phyloP scores from a whole-genome alignment of 2,329 filamentous ascomycete genomes.

The Colletotrichum abscissum region DNA sequence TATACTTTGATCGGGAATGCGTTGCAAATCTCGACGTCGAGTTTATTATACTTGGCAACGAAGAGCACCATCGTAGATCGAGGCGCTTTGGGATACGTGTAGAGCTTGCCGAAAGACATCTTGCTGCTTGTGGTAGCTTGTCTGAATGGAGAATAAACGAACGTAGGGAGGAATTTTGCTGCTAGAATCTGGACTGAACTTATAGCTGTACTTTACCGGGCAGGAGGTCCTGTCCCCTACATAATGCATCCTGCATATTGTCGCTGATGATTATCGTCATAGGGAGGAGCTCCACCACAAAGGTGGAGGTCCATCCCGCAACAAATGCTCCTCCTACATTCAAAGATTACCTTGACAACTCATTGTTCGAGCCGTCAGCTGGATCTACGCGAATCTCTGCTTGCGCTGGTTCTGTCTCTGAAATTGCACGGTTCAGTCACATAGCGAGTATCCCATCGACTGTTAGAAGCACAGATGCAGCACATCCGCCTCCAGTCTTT shows the following conservation, averaged over 20 bases:
- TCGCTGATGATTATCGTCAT: not conserved
- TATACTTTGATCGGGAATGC: conserved; percentile 16
- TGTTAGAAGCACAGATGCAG: too few relatives aligned
- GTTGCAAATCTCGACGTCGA: conserved; percentile 2
- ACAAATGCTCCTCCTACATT: too few relatives aligned
- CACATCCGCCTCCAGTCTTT: too few relatives aligned
- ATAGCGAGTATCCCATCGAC: too few relatives aligned
- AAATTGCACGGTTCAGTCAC: too few relatives aligned
- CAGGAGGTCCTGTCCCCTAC: not conserved
- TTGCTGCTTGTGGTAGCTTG: not conserved
- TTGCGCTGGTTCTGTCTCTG: too few relatives aligned
- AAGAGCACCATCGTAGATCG: conserved; percentile 11
- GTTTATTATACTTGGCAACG: conserved; percentile 8
- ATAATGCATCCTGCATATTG: not conserved
- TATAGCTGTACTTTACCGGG: not conserved
- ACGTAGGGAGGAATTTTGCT: not conserved
- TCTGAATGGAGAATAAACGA: not conserved
- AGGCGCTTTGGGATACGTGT: conserved; percentile 7
- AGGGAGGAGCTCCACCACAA: not conserved
- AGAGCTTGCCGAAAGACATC: conserved; percentile 19
- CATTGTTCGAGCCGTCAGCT: too few relatives aligned
- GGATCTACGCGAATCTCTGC: accelerated
- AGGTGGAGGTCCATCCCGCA: too few relatives aligned
- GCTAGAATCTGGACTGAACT: not conserved
- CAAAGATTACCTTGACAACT: too few relatives aligned